These are phyloP conservation scores for Teratosphaeria viscida DNA, from an alignment of 2,329 filamentous ascomycete genomes.

Conservation along the genomic window DNA sequence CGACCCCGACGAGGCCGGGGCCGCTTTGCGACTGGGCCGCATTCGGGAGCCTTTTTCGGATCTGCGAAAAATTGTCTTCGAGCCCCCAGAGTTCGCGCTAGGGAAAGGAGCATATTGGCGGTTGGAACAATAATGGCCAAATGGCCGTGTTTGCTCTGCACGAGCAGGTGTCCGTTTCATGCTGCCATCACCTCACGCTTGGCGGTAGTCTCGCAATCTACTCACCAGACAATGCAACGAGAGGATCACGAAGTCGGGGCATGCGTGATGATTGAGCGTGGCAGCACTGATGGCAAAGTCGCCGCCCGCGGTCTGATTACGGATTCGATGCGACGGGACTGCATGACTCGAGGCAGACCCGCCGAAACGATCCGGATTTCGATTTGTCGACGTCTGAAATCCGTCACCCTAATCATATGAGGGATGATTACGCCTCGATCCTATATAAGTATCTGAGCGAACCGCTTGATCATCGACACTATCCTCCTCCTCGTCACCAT, in stretches of 20 bases:
- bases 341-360: not conserved
- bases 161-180: not conserved
- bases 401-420: too few species aligned
- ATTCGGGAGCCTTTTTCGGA: not conserved
- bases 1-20: not conserved
- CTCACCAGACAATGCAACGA: too few species aligned
- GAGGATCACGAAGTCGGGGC: too few species aligned
- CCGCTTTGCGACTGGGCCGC: not conserved
- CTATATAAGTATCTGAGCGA: too few species aligned
- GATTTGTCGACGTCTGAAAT: not conserved
- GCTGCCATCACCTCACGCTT: not conserved
- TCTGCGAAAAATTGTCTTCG: not conserved
- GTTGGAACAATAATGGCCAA: not conserved
- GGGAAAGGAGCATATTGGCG: not conserved
- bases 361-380: not conserved
- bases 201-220: too few species aligned
- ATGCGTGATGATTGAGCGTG: too few species aligned
- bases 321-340: not conserved
- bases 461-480: too few species aligned
- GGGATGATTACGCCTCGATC: too few species aligned
- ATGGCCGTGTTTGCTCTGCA: not conserved
- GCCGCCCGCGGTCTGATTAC: not conserved
- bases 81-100: not conserved
- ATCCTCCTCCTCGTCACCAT: too few species aligned
- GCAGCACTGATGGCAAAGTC: not conserved